Evolutionary conservation across 2,329 filamentous ascomycete genomes (phyloP).

Genomic region (Xylariaceae sp.): DNA sequence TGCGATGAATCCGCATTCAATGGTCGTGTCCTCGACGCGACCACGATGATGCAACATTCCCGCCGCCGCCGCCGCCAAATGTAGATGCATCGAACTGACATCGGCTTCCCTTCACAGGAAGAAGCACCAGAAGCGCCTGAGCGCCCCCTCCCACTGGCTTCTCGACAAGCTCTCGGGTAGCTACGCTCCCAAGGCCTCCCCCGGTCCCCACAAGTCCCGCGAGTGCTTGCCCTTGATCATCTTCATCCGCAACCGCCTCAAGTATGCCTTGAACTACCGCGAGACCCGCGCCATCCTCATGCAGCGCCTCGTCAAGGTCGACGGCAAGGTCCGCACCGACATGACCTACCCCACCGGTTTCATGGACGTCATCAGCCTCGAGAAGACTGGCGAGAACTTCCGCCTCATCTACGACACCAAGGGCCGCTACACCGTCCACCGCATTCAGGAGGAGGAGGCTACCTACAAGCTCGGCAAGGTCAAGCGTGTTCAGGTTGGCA

Average conservation of each 20-base stretch:
- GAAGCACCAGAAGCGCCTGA: constrained; percentile 99
- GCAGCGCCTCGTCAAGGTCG: constrained; percentile 99
- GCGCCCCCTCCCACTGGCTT: constrained; percentile 98
- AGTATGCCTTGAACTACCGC: constrained; percentile 98
- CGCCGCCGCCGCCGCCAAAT: not conserved
- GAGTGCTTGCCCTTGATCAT: constrained; percentile 98
- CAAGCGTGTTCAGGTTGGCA: constrained; percentile 98
- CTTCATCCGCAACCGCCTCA: constrained; percentile 94
- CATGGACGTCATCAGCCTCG: constrained; percentile 99
- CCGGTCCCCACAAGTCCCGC: constrained; percentile 98
- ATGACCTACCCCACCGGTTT: constrained; percentile 94
- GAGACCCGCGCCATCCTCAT: constrained; percentile 97
- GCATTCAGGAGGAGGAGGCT: constrained; percentile 97
- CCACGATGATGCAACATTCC: too few relatives aligned
- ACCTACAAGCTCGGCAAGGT: constrained; percentile 99
- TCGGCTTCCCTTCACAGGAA: constrained; percentile 53
- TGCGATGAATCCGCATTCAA: too few relatives aligned
- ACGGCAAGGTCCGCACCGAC: constrained; percentile 99
- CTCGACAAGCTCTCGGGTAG: constrained; percentile 98
- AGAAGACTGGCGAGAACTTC: constrained; percentile 99
- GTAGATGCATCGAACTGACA: constrained; percentile 28
- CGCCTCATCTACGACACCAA: constrained; percentile 99
- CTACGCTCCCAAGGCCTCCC: constrained; percentile 66
- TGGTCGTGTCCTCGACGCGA: not conserved
- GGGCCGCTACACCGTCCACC: constrained; percentile 99